phyloP scores from a whole-genome alignment of 2,329 filamentous ascomycete species.

The Leptosphaerulina australis region DNA sequence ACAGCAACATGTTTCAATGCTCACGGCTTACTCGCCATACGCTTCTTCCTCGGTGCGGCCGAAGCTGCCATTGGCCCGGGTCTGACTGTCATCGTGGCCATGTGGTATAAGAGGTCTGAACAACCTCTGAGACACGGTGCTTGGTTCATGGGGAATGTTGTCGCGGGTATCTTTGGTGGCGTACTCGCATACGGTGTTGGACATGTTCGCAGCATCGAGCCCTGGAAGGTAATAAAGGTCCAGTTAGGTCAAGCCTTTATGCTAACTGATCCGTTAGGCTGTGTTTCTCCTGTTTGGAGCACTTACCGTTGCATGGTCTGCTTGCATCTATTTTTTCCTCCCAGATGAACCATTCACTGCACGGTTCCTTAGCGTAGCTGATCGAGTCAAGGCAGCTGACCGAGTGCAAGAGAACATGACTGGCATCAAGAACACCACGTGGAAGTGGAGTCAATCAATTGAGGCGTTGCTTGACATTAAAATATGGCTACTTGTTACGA shows the following conservation, averaged over 20 bases:
- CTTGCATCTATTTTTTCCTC: constrained; percentile 58
- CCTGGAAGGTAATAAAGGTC: constrained; percentile 26
- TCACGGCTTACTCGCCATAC: constrained; percentile 54
- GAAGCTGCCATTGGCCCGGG: constrained; percentile 55
- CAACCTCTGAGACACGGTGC: constrained; percentile 60
- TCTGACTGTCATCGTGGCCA: constrained; percentile 68
- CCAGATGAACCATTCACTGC: constrained; percentile 52
- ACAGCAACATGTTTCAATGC: constrained; percentile 52
- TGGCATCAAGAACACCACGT: constrained; percentile 56
- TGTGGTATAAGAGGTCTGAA: constrained; percentile 68
- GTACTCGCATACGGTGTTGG: constrained; percentile 65
- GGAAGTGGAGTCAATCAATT: constrained; percentile 52
- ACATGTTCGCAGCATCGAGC: constrained; percentile 41
- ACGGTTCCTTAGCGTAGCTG: constrained; percentile 16
- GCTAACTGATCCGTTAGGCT: not conserved
- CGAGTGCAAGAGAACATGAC: constrained; percentile 54
- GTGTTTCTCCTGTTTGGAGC: constrained; percentile 63
- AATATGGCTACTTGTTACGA: constrained; percentile 40
- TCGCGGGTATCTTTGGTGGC: constrained; percentile 62
- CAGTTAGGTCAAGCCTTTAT: constrained; percentile 23
- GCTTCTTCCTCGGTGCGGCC: constrained; percentile 59
- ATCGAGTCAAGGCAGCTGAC: constrained; percentile 37
- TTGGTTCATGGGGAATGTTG: constrained; percentile 56
- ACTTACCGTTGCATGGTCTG: constrained; percentile 37
- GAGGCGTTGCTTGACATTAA: constrained; percentile 54